These are phyloP conservation scores for Xylaria sp. DNA, from an alignment of 2,329 filamentous ascomycete species.

Conservation along the genomic window DNA sequence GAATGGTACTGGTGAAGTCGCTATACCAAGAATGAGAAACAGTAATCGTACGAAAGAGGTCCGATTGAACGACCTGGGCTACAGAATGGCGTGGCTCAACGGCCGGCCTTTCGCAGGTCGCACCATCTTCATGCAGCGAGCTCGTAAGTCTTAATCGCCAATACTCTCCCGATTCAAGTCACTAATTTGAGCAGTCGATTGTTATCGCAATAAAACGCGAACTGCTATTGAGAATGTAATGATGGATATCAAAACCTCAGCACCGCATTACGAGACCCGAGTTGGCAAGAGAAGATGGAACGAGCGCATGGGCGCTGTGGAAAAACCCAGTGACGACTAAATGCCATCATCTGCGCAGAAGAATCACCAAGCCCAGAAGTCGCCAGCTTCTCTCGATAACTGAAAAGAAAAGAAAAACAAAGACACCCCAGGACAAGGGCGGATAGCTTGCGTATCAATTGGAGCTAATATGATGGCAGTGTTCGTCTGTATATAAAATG, in stretches of 20 bases:
- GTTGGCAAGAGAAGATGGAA: slow-evolving; percentile 83
- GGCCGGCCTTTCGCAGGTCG: slow-evolving; percentile 89
- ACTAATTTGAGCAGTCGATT: slow-evolving; percentile 75
- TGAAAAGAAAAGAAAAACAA: no score
- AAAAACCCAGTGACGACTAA: slow-evolving; percentile 50
- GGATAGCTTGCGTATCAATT: neutral
- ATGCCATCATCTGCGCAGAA: neutral
- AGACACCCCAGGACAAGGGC: neutral
- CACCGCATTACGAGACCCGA: slow-evolving; percentile 89
- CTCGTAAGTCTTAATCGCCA: slow-evolving; percentile 71
- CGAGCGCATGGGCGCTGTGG: slow-evolving; percentile 62
- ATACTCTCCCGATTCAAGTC: slow-evolving; percentile 15
- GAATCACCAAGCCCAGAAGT: neutral
- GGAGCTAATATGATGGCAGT: neutral
- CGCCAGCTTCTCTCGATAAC: no score
- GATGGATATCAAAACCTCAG: slow-evolving; percentile 77
- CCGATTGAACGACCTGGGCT: slow-evolving; percentile 91
- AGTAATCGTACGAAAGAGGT: slow-evolving; percentile 81
- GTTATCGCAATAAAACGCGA: slow-evolving; percentile 75
- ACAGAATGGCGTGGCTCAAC: slow-evolving; percentile 96
- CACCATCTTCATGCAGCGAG: slow-evolving; percentile 89
- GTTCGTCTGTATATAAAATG: neutral
- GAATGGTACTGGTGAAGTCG: slow-evolving; percentile 78
- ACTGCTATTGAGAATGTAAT: slow-evolving; percentile 75
- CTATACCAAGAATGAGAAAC: slow-evolving; percentile 79